Percentiles rank a stretch among this genome's conserved stretches.
phyloP scores from a whole-genome alignment of 2,329 filamentous ascomycete species.

The Alternaria burnsii region DNA sequence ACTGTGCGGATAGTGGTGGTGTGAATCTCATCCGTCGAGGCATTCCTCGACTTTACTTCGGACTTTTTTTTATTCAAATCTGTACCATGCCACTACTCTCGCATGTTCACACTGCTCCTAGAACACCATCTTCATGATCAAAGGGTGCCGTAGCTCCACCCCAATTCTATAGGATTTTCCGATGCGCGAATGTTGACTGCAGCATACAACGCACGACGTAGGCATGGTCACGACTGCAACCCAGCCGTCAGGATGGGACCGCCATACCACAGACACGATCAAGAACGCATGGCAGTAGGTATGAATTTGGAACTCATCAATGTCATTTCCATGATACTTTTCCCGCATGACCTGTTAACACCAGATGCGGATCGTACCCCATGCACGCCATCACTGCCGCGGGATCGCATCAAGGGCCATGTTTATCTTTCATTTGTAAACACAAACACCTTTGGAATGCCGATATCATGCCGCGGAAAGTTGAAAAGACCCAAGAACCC shows the following conservation, averaged over 20 bases:
- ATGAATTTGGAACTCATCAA: constrained; percentile 38
- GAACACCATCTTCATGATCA: neutral
- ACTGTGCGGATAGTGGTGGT: neutral
- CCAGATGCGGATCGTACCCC: constrained; percentile 44
- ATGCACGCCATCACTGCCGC: constrained; percentile 50
- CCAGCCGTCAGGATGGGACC: neutral
- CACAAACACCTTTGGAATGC: constrained; percentile 55
- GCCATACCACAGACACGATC: neutral
- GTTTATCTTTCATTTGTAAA: constrained; percentile 53
- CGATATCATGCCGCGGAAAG: constrained; percentile 52
- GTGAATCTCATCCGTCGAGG: neutral
- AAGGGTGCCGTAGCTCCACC: neutral
- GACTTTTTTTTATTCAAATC: neutral
- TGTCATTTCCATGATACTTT: constrained; percentile 50
- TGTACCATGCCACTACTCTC: neutral
- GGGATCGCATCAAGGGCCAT: constrained; percentile 46
- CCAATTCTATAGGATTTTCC: neutral
- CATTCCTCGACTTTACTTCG: no score
- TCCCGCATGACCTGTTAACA: constrained; percentile 46
- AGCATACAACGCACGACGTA: neutral
- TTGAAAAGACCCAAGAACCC: constrained; percentile 51
- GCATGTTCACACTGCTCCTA: neutral
- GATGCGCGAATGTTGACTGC: neutral
- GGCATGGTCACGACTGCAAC: neutral
- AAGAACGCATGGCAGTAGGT: constrained; percentile 3